Base-by-base conservation (phyloP, 306 rosid species). In the Dryas alaskensis region DNA sequence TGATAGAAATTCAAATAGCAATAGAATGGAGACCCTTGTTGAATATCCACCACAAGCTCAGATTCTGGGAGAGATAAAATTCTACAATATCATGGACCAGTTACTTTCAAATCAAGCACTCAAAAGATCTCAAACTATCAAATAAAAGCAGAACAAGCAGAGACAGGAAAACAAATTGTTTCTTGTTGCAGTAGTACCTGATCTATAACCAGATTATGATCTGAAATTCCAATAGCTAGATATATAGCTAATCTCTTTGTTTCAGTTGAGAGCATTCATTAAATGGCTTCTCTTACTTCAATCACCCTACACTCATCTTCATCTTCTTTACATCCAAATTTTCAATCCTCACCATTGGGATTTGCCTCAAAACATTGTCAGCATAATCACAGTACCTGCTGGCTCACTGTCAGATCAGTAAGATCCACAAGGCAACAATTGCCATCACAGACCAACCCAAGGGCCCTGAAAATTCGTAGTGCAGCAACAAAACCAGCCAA, bases 401-500 rank as follows among this genome's bases (percentile, higher is more conserved):
- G 82, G 81, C 76, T 77, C 45, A 72, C 78, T 61, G 77, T 71
- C 45, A 65, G 83, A 84, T 81, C 91, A 55, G 53, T 69, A 73
- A 80, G 76, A 79, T 54, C 81, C 57, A 57, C 84, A 13, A 81
- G 81, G 73, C 81, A 81, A 72, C 73, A 61, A 51, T 73, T 67
- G 9, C 61, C 74, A 17, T 75, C 85, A 22, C 81, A 49, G 80
- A 76, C 73, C n/a, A 3, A 42, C 16, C 83, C 82, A n/a, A 82
- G 75, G 74, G 85, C 88, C 54, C 60, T 94, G 66, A 86, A 47
- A 83, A 83, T 94, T 69, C 86, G 58, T 17, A 17, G 88, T 72
- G 86, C 97, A 43, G 95, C 97, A 49, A 92, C 97, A 37, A 94
- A 94, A 83, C 87, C 77, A 51, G 97, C 90, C 44, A 94, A 89